Conservation (phyloP, 129 eudicot species). For the Daucus carota region DH1_v3.0 NC_030384.2:35853001-35853500, state of each 20-base stretch:
- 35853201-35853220: background rate
- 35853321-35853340: background rate
- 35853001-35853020: too few relatives aligned
- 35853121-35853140: too few relatives aligned
- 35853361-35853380: background rate
- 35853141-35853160: background rate
- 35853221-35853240: background rate
- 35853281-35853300: background rate
- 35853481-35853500: too few relatives aligned
- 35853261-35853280: background rate
- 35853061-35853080: too few relatives aligned
- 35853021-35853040: background rate
- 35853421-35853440: background rate
- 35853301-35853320: background rate
- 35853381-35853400: background rate
- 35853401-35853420: background rate
- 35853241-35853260: background rate
- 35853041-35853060: too few relatives aligned
- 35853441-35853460: too few relatives aligned
- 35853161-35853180: background rate
- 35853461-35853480: too few relatives aligned
- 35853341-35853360: background rate
- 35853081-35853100: too few relatives aligned
- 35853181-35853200: too few relatives aligned
- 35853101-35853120: too few relatives aligned